phyloP scores from a whole-genome alignment of 148 eudicot species.

The Arbutus unedo region DNA sequence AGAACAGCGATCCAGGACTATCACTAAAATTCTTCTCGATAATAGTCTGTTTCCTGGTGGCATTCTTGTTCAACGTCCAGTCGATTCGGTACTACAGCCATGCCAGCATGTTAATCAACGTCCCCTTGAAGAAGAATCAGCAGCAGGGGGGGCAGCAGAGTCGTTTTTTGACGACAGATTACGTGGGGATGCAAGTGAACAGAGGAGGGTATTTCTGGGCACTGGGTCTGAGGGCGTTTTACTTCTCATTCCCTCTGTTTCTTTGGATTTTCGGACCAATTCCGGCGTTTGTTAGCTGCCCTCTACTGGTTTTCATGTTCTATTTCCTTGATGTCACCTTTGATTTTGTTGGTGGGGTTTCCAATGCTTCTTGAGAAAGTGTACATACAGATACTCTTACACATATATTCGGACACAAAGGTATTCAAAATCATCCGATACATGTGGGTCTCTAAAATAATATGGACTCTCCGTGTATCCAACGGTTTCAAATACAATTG shows the following conservation, averaged over 20 bases:
- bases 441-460: too few species aligned
- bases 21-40: conserved; percentile 72
- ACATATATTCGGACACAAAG: too few species aligned
- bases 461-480: too few species aligned
- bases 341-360: conserved; percentile 29
- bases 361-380: conserved; percentile 14
- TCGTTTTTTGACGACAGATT: conserved; percentile 33
- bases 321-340: conserved; percentile 59
- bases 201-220: conserved; percentile 88
- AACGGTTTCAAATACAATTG: too few species aligned
- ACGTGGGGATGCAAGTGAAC: conserved; percentile 55
- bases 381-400: too few species aligned
- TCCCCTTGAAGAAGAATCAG: conserved; percentile 46
- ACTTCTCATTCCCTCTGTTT: conserved; percentile 77
- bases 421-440: too few species aligned
- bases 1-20: conserved; percentile 36
- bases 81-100: conserved; percentile 86
- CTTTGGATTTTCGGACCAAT: conserved; percentile 88
- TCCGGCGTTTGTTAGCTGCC: conserved; percentile 63
- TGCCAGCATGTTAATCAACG: conserved; percentile 83
- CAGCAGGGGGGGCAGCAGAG: neutral
- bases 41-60: conserved; percentile 66
- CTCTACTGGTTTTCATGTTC: conserved; percentile 47
- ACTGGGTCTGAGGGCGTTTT: conserved; percentile 70
- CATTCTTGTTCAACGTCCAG: conserved; percentile 70